Base-by-base conservation (phyloP, 148 eudicot genomes). In the Beta vulgaris region DNA sequence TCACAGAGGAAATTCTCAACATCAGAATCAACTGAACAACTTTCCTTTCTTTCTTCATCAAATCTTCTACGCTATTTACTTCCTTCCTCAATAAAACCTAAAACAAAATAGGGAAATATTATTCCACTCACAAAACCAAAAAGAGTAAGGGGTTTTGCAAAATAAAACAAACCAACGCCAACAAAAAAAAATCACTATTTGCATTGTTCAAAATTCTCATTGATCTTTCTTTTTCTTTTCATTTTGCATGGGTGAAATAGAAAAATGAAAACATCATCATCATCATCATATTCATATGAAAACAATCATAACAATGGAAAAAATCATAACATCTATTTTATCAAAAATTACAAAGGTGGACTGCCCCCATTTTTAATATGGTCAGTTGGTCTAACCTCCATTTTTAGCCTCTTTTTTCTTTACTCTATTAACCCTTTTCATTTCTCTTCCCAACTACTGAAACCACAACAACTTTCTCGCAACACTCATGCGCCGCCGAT, bases 401-500 rank as follows among this genome's bases (percentile, higher is more conserved):
- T 86, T 68, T 59, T 82, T 15, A 37, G 64, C 46, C 64, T 84
- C 37, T 84, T 84, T 44, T 34, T 79, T 62, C 57, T 84, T 51
- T 75, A 39, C 59, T 79, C 80, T 68, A 81, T 83, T 25, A 71
- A 51, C 71, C 73, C 76, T 36, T 77, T 79, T 34, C 75, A 32
- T 16, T 28, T 71, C 31, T n/a, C 73, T 2, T 71, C 81, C 57
- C 69, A 43, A 46, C 73, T 65, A 0, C 36, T 21, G 55, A 29
- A 36, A 19, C 49, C 3, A 37, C 69, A 65, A 10, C 48, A 36
- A 36, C 43, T 71, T 71, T 23, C 62, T 53, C 82, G 39, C 71
- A 58, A 26, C n/a, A 34, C 70, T 49, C 79, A 10, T 34, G 15
- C 75, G 2, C 19, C 75, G 2, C 19, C 64, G 26, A 57, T 71